Conservation (phyloP, 257 asterid species). For the Solanum chilense region DNA sequence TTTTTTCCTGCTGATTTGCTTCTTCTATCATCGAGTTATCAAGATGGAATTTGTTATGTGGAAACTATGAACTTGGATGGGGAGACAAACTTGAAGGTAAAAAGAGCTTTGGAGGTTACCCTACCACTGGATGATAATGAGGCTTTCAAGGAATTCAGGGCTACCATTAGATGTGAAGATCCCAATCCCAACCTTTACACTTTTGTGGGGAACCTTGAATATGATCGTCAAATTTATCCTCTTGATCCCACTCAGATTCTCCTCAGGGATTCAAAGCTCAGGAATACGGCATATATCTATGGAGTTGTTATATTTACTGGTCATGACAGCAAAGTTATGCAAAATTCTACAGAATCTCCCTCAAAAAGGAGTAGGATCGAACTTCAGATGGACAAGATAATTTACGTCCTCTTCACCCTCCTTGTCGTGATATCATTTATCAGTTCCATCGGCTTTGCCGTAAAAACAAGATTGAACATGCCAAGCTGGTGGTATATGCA, state of each 20-base stretch:
- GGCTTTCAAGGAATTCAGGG: slow-evolving; percentile 63
- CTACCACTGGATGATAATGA: slow-evolving; percentile 48
- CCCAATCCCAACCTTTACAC: slow-evolving; percentile 84
- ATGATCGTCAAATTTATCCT: slow-evolving; percentile 48
- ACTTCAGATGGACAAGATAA: slow-evolving; percentile 88
- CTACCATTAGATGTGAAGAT: slow-evolving; percentile 73
- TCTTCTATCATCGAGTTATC: slow-evolving; percentile 75
- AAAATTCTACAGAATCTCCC: slow-evolving; percentile 83
- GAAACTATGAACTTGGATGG: slow-evolving; percentile 98
- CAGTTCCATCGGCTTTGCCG: slow-evolving; percentile 68
- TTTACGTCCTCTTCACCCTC: slow-evolving; percentile 72
- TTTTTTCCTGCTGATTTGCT: slow-evolving; percentile 94
- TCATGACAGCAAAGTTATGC: slow-evolving; percentile 92
- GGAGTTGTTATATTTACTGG: slow-evolving; percentile 91
- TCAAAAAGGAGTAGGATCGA: slow-evolving; percentile 86
- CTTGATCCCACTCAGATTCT: slow-evolving; percentile 90
- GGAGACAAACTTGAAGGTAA: slow-evolving; percentile 91
- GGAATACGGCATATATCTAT: slow-evolving; percentile 69
- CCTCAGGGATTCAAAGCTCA: slow-evolving; percentile 90
- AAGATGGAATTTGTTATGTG: slow-evolving; percentile 91
- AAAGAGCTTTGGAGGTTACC: slow-evolving; percentile 68
- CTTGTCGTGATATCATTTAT: slow-evolving; percentile 61
- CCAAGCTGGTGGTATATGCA: slow-evolving; percentile 87
- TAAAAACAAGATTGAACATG: slow-evolving; percentile 57
- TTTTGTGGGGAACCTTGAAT: slow-evolving; percentile 83